Evolutionary conservation across 1,139 yeast genomes (phyloP).

Genomic region (Suhomyces chickasaworum): DNA sequence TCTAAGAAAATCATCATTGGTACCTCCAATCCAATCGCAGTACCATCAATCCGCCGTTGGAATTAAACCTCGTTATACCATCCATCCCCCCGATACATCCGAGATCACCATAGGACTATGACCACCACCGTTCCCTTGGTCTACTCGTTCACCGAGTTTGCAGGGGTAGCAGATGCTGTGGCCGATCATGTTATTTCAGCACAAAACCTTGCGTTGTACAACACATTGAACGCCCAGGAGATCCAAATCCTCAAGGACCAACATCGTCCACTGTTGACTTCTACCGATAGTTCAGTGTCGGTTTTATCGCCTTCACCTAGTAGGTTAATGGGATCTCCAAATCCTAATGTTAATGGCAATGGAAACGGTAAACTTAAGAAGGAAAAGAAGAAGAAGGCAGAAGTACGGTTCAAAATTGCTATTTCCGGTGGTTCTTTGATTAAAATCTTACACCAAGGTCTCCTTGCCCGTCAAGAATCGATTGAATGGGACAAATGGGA

Average conservation of each 20-base stretch:
- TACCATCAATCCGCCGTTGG: not conserved
- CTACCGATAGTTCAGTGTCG: slow-evolving; percentile 17
- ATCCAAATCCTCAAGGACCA: slow-evolving; percentile 33
- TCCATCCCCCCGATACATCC: not conserved
- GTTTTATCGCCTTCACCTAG: slow-evolving; percentile 9
- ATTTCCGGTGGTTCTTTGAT: slow-evolving; percentile 91
- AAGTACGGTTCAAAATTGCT: slow-evolving; percentile 82
- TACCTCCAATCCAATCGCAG: not conserved
- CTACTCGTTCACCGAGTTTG: slow-evolving; percentile 85
- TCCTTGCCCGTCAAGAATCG: slow-evolving; percentile 57
- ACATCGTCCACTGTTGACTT: slow-evolving; percentile 22
- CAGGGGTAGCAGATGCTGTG: slow-evolving; percentile 92
- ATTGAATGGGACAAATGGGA: slow-evolving; percentile 88
- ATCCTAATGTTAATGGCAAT: slow-evolving; percentile 14
- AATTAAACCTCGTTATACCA: slow-evolving; percentile 1
- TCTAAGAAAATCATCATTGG: not conserved
- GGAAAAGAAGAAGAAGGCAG: slow-evolving; percentile 49
- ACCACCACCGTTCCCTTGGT: slow-evolving; percentile 92
- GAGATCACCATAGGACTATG: slow-evolving; percentile 41
- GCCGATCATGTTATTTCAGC: slow-evolving; percentile 85
- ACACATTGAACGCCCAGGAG: slow-evolving; percentile 43
- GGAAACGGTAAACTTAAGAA: slow-evolving; percentile 21
- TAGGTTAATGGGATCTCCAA: slow-evolving; percentile 7
- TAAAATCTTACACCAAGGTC: slow-evolving; percentile 82
- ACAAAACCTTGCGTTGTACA: slow-evolving; percentile 69